Evolutionary conservation across 2,329 filamentous ascomycete species (phyloP).

Genomic region (Xylariaceae sp.): DNA sequence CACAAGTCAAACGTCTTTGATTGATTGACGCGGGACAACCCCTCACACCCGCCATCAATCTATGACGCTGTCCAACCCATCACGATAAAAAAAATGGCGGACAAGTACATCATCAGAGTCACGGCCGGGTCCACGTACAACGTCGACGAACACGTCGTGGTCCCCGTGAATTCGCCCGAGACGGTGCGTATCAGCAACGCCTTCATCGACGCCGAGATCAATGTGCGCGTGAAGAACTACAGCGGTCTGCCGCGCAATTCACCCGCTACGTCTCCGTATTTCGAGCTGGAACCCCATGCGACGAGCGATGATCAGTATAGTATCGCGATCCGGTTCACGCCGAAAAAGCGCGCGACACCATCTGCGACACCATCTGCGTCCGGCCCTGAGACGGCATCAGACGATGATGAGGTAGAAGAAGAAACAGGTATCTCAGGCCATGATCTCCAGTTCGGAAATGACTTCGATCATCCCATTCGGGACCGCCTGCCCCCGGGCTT

Average conservation of each 20-base stretch:
- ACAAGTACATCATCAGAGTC: constrained; percentile 74
- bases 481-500: constrained; percentile 84
- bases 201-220: constrained; percentile 61
- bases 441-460: constrained; percentile 87
- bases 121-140: constrained; percentile 78
- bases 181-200: constrained; percentile 59
- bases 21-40: neutral
- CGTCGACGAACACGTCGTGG: constrained; percentile 60
- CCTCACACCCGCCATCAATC: neutral
- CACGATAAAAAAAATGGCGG: constrained; percentile 45
- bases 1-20: neutral
- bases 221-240: constrained; percentile 66
- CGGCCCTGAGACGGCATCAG: no score
- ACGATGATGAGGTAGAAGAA: neutral
- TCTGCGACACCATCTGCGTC: neutral
- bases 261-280: constrained; percentile 70
- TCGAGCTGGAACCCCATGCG: constrained; percentile 62
- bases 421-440: constrained; percentile 55
- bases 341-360: constrained; percentile 43
- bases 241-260: constrained; percentile 66
- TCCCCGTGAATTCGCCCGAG: constrained; percentile 68
- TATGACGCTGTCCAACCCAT: neutral
- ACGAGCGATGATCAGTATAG: constrained; percentile 73
- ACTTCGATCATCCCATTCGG: constrained; percentile 87
- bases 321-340: constrained; percentile 72